phyloP scores from a whole-genome alignment of 768 basidiomycete species.

The Boletellus sp. region DNA sequence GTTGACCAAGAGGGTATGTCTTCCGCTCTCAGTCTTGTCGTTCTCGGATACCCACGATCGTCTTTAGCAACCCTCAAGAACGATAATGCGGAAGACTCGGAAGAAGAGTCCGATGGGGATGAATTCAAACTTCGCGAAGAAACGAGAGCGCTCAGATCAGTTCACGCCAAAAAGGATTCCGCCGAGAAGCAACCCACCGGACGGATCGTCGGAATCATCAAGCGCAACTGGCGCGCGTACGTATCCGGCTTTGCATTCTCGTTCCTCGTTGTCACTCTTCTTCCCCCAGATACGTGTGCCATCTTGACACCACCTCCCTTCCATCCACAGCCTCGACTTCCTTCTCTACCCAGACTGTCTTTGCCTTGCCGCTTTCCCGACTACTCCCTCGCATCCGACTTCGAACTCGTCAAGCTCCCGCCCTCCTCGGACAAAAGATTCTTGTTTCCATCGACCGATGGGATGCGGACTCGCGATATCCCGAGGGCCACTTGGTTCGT shows the following conservation, averaged over 20 bases:
- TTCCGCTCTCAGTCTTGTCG: background rate
- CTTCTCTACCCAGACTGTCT: slow-evolving; percentile 83
- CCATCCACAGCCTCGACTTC: slow-evolving; percentile 76
- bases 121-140: slow-evolving; percentile 39
- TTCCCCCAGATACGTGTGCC: slow-evolving; percentile 76
- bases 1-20: slow-evolving; percentile 84
- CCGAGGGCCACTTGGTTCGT: slow-evolving; percentile 95
- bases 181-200: slow-evolving; percentile 86
- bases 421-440: slow-evolving; percentile 89
- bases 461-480: slow-evolving; percentile 84
- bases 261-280: background rate
- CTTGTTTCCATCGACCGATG: slow-evolving; percentile 93
- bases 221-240: slow-evolving; percentile 93
- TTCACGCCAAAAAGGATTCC: slow-evolving; percentile 22
- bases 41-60: background rate
- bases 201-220: slow-evolving; percentile 84
- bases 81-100: slow-evolving; percentile 80
- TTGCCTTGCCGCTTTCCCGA: slow-evolving; percentile 90
- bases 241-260: slow-evolving; percentile 29
- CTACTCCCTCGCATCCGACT: slow-evolving; percentile 91
- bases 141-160: slow-evolving; percentile 36
- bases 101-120: slow-evolving; percentile 50
- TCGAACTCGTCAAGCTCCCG: slow-evolving; percentile 90
- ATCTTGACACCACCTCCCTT: slow-evolving; percentile 87
- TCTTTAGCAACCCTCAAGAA: slow-evolving; percentile 71